phyloP scores from a whole-genome alignment of 2,329 filamentous ascomycete species.

The Aspergillus unguis region DNA sequence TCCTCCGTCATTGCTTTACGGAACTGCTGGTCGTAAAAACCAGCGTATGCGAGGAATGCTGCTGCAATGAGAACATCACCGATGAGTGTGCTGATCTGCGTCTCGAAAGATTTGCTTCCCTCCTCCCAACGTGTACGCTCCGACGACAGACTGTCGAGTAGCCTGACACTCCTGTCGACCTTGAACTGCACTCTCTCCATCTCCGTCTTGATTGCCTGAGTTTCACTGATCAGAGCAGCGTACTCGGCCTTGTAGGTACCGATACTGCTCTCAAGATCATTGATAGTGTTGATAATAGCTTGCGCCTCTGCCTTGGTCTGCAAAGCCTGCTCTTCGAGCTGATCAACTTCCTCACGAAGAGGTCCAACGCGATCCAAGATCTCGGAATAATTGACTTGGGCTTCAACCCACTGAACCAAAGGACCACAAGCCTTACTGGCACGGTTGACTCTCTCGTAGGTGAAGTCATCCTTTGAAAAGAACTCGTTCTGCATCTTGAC shows the following conservation, averaged over 20 bases:
- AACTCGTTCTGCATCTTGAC: conserved; percentile 91
- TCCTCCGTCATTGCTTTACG: conserved; percentile 97
- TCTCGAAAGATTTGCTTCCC: conserved; percentile 96
- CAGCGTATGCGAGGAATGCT: conserved; percentile 93
- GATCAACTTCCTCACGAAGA: conserved; percentile 80
- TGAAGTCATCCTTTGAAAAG: conserved; percentile 90
- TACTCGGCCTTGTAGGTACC: conserved; percentile 95
- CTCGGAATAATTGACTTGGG: conserved; percentile 96
- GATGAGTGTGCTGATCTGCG: conserved; percentile 92
- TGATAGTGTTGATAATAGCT: conserved; percentile 84
- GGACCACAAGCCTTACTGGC: conserved; percentile 96
- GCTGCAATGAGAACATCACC: conserved; percentile 95
- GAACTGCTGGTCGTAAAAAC: conserved; percentile 97
- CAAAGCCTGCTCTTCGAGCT: conserved; percentile 82
- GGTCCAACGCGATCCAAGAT: conserved; percentile 93
- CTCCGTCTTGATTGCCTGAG: conserved; percentile 92
- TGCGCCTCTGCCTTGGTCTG: conserved; percentile 92
- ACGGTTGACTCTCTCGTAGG: conserved; percentile 91
- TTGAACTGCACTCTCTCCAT: conserved; percentile 97
- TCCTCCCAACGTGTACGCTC: conserved; percentile 94
- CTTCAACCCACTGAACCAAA: conserved; percentile 93
- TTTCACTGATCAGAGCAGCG: conserved; percentile 91
- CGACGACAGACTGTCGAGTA: conserved; percentile 91
- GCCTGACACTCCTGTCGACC: conserved; percentile 89
- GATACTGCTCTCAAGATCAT: conserved; percentile 81